Percentiles rank a stretch among this genome's conserved stretches.
Conservation (phyloP, 192 early-diverging fungal species). For the Coemansia sp. region DNA sequence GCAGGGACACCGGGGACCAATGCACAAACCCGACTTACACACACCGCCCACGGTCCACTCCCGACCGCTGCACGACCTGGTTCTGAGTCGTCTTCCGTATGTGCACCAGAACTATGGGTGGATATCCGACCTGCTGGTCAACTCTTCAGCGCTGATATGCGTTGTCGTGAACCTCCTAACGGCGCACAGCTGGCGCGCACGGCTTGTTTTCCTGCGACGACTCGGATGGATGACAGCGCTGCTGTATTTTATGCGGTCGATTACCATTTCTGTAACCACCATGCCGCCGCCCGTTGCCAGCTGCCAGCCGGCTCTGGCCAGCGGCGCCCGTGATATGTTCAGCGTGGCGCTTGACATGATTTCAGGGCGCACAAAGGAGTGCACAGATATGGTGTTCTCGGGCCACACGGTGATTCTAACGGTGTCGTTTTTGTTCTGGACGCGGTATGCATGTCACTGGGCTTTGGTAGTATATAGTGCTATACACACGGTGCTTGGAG, state of each 20-base stretch:
- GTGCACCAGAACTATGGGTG: conserved; percentile 2
- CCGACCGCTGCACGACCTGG: conserved; percentile 19
- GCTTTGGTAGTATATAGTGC: conserved; percentile 38
- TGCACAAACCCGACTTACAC: neutral
- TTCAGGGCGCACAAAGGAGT: conserved; percentile 44
- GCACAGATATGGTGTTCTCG: conserved; percentile 62
- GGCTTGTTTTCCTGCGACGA: conserved; percentile 52
- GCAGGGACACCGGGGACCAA: neutral
- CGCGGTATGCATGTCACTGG: conserved; percentile 51
- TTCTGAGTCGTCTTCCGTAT: conserved; percentile 20
- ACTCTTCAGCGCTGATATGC: conserved; percentile 9
- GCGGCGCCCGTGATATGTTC: conserved; percentile 9
- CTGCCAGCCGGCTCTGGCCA: conserved; percentile 18
- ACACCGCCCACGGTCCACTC: neutral
- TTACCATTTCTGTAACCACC: conserved; percentile 59
- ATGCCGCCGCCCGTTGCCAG: conserved; percentile 43
- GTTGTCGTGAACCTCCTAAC: conserved; percentile 22
- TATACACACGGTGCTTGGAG: conserved; percentile 38
- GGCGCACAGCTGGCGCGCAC: conserved; percentile 35
- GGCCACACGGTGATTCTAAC: conserved; percentile 57
- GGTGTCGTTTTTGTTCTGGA: conserved; percentile 54
- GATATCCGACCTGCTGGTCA: conserved; percentile 28
- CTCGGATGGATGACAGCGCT: conserved; percentile 50
- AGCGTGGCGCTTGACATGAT: conserved; percentile 22
- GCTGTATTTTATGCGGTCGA: conserved; percentile 55